Conservation (phyloP, 1,284 basidiomycete genomes). For the Cutaneotrichosporon cutaneum region DNA sequence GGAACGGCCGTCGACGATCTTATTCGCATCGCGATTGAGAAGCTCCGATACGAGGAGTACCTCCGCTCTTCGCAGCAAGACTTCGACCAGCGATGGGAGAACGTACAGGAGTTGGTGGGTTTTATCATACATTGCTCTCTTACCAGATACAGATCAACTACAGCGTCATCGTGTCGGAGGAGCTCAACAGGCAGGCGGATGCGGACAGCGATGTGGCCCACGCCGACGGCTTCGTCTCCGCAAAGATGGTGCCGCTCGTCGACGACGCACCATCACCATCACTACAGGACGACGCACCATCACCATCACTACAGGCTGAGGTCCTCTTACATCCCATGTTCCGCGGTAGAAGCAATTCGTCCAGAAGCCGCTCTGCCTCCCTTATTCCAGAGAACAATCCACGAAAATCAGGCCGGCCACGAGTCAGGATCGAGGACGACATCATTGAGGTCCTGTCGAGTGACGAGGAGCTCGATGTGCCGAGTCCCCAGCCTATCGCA, state of each 20-base stretch:
- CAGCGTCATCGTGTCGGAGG: constrained; percentile 46
- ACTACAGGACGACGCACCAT: background rate
- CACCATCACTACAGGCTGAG: constrained; percentile 6
- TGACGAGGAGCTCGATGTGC: constrained; percentile 37
- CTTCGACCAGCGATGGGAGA: constrained; percentile 76
- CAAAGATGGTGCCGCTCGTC: constrained; percentile 30
- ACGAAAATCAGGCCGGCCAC: background rate
- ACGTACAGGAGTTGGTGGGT: constrained; percentile 78
- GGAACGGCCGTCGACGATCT: constrained; percentile 65
- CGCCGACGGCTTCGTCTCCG: constrained; percentile 31
- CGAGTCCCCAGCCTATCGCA: background rate
- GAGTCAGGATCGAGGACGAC: constrained; percentile 27
- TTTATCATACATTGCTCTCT: too few species aligned
- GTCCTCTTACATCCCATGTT: constrained; percentile 40
- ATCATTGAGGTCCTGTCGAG: constrained; percentile 40
- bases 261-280: background rate
- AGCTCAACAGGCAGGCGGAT: constrained; percentile 35
- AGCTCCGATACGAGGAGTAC: constrained; percentile 67
- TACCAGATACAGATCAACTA: constrained; percentile 43
- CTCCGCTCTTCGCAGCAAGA: constrained; percentile 70
- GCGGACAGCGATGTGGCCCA: constrained; percentile 13
- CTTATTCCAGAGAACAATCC: constrained; percentile 1
- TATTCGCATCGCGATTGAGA: constrained; percentile 62
- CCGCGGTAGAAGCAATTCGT: constrained; percentile 7
- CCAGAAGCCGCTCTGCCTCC: constrained; percentile 23